Evolutionary conservation across 2,329 filamentous ascomycete species (phyloP), one percentile per base, ranked within the genome.

Genomic region (Aspergillus fijiensis): DNA sequence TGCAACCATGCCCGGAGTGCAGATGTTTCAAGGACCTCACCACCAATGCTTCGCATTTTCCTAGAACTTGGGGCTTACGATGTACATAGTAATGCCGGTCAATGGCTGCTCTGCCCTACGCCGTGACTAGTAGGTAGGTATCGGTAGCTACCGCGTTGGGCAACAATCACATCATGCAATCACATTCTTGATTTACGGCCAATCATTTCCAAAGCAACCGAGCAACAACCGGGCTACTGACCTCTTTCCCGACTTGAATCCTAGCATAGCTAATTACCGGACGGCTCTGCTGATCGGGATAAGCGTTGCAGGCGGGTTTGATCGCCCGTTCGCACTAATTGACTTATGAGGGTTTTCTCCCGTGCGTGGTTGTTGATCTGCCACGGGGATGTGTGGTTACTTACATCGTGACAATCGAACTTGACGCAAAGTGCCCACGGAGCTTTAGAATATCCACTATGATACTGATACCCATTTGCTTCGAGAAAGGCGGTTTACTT

Each of bases 151-250:
- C 49, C 57, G 52, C 57, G 54, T 62, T 62, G 60, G 60, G 60
- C 60, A 62, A 62, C 60, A 62, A 62, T 55, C 49, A 33, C 51
- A 61, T 58, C 51, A 58, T 61, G 59, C 55, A 61, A 49, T 39
- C 35, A 48, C 50, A 55, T 60, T 51, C 47, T 55, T 51, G 54
- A 49, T 16, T 14, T n/a, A 16, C 5, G 39, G 50, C 35, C 55
- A 53, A 60, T 58, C 53, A 10, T 45, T 51, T 25, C 21, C 19
- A 49, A 42, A 52, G 58, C n/a, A 35, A 56, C 7, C 27, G 27
- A 9, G 27, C 27, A 51, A n/a, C 39, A 12, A 55, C 42, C 53
- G 53, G 29, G 27, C 53, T 29, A 49, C 27, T 55, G 53, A 23
- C 27, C 31, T 55, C 47, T 45, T 45, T n/a, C 16, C 39, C 39